phyloP scores from a whole-genome alignment of 352 stramenopile genomes.

The Pythium pectinolyticum region DNA sequence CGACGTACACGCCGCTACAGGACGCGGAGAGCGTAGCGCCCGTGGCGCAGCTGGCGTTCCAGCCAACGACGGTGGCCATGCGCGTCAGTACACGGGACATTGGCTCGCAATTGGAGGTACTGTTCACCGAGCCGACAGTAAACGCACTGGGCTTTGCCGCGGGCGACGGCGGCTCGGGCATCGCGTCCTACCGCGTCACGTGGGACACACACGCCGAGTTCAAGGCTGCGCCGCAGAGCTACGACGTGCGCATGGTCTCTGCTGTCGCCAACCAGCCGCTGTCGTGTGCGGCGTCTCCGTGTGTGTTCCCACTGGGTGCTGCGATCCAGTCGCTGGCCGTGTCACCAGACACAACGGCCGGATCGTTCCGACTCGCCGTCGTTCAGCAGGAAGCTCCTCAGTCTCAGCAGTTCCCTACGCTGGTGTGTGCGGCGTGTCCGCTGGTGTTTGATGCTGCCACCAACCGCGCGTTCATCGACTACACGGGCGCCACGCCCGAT shows the following conservation, averaged over 20 bases:
- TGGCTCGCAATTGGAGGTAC: conserved; percentile 75
- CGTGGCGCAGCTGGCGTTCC: conserved; percentile 55
- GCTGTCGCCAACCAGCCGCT: conserved; percentile 13
- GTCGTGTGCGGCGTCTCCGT: conserved; percentile 47
- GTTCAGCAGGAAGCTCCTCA: conserved; percentile 17
- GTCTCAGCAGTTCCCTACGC: conserved; percentile 33
- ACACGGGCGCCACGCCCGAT: conserved; percentile 49
- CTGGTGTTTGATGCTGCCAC: conserved; percentile 43
- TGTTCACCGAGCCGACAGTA: conserved; percentile 63
- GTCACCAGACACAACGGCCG: conserved; percentile 48
- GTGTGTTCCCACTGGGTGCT: conserved; percentile 88
- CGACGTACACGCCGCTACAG: conserved; percentile 15
- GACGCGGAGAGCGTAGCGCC: conserved; percentile 42
- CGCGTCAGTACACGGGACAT: conserved; percentile 75
- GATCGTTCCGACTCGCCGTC: conserved; percentile 74
- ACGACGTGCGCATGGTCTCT: conserved; percentile 57
- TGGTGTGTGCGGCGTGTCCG: conserved; percentile 39
- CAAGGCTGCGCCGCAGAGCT: conserved; percentile 34
- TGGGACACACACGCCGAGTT: conserved; percentile 58
- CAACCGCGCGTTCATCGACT: conserved; percentile 56
- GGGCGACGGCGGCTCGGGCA: conserved; percentile 47
- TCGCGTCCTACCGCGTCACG: conserved; percentile 66
- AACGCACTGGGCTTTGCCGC: conserved; percentile 68
- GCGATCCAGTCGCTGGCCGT: conserved; percentile 91
- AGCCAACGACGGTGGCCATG: conserved; percentile 69